Evolutionary conservation across 768 basidiomycete genomes (phyloP).

Genomic region (Leucosporidium creatinivorum): DNA sequence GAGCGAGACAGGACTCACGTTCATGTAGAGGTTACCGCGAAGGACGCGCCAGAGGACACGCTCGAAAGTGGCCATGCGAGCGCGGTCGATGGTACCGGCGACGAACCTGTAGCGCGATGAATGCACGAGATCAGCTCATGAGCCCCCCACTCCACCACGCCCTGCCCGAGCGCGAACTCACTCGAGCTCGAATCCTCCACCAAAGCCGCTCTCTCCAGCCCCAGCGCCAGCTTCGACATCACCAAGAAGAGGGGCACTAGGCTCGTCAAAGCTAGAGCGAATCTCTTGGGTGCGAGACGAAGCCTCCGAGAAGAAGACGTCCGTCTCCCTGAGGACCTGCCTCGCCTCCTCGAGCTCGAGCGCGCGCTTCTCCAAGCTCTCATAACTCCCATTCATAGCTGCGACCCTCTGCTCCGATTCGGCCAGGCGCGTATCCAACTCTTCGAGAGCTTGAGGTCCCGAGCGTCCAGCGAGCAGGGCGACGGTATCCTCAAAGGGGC

Average conservation of each 20-base stretch:
- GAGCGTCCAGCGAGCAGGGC: constrained; percentile 84
- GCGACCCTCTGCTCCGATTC: constrained; percentile 76
- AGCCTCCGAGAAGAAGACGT: constrained; percentile 76
- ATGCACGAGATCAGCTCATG: not conserved
- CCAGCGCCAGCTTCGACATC: constrained; percentile 67
- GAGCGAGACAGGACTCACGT: too few relatives aligned
- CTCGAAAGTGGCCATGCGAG: constrained; percentile 86
- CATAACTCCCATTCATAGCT: constrained; percentile 91
- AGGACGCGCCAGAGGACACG: constrained; percentile 96
- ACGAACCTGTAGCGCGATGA: constrained; percentile 65
- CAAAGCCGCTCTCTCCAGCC: constrained; percentile 45
- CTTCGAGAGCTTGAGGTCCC: constrained; percentile 86
- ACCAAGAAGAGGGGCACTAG: constrained; percentile 78
- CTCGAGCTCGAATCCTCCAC: constrained; percentile 68
- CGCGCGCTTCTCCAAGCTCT: constrained; percentile 73
- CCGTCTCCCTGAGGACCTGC: constrained; percentile 90
- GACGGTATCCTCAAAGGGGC: constrained; percentile 76
- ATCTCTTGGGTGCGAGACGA: constrained; percentile 56
- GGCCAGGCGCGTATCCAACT: constrained; percentile 74
- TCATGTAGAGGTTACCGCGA: constrained; percentile 98
- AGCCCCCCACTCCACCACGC: not conserved
- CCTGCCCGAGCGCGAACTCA: constrained; percentile 41
- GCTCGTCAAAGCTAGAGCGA: constrained; percentile 83
- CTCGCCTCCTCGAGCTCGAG: constrained; percentile 84
- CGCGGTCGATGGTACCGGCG: constrained; percentile 89